Base-by-base conservation (phyloP, 306 rosid genomes). In the Quillaja saponaria region DNA sequence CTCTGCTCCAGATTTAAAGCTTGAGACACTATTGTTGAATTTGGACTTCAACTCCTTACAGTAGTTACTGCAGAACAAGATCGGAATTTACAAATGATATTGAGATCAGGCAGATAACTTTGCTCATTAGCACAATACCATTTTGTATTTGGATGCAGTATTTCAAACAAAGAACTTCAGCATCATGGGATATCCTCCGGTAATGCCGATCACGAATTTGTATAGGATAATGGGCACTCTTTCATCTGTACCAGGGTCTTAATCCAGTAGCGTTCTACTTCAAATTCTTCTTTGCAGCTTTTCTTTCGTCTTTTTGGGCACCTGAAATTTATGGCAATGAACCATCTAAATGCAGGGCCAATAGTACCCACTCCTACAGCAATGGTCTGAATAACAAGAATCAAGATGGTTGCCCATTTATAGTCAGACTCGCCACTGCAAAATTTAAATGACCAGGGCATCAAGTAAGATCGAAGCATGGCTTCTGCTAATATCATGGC, bases 321-420 rank as follows among this genome's bases (percentile, higher is more conserved):
- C 69, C 86, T 67, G 69, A 80, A 91, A 2, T 57, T 74, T 45
- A 91, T 74, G 61, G 79, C 88, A 4, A 54, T 6, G 58, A 88
- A 81, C 98, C 97, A 91, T 74, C 96, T 78, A 57, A 73, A 55
- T 10, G 90, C 92, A 12, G 97, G 97, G 40, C 82, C 91, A 48
- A 91, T 41, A 46, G 96, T 88, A 28, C 96, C 96, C 5, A 88
- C 64, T 8, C 40, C 85, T 12, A 88, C 92, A 28, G 95, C 92
- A 40, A 69, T 67, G 7, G 77, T 66, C 75, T 91, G 97, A 37
- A 69, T 69, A n/a, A 74, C 66, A 46, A 91, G 88, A 74, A 91
- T 75, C 21, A 86, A 64, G 25, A 67, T 61, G 49, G 68, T 77
- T 7, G 97, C 82, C 97, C 97, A 85, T 34, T 75, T 82, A 63